Percentiles rank a stretch among this genome's conserved stretches.
Conservation (phyloP, 2,329 filamentous ascomycete genomes). For the Penicillium corylophilum region DNA sequence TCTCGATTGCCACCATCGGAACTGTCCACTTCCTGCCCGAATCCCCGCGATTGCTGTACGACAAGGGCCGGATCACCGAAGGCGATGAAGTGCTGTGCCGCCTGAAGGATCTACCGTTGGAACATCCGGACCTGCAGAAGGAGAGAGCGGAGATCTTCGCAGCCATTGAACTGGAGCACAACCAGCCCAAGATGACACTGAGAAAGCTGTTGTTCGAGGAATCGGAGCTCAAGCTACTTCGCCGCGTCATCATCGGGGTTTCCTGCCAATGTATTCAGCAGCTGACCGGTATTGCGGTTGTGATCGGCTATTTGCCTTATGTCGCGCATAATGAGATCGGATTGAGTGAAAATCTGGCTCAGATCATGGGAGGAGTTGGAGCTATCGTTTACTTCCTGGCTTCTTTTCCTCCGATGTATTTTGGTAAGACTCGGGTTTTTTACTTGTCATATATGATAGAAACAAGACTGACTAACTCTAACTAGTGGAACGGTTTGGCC, state of each 20-base stretch:
- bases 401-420: background rate
- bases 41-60: conserved; percentile 12
- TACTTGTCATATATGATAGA: background rate
- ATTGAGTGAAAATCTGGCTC: background rate
- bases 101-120: background rate
- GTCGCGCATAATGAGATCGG: background rate
- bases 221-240: background rate
- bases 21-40: conserved; percentile 6
- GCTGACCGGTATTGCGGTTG: background rate
- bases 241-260: background rate
- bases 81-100: background rate
- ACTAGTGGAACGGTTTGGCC: background rate
- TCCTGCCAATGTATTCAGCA: conserved; percentile 1
- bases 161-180: conserved; percentile 1
- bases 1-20: background rate
- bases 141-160: background rate
- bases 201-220: background rate
- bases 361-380: background rate
- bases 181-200: background rate
- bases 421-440: background rate
- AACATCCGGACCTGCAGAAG: background rate
- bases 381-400: background rate
- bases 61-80: background rate
- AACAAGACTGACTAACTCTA: background rate
- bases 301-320: background rate